Evolutionary conservation across 345 rosid genomes (phyloP), one percentile per base, ranked within the genome.

Genomic region (Bruguiera parviflora): DNA sequence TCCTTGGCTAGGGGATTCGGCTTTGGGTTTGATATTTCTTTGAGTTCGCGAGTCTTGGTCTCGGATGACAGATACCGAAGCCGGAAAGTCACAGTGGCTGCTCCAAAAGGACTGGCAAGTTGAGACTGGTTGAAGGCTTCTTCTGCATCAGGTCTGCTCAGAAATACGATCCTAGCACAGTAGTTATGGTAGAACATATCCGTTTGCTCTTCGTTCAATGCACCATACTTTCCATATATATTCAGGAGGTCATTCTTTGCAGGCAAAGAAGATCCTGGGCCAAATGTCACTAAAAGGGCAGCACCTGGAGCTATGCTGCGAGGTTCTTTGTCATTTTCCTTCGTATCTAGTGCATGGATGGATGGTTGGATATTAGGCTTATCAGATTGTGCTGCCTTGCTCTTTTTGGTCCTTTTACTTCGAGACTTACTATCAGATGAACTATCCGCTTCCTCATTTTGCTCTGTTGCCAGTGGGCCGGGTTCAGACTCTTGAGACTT

Each of bases 231-330:
- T 59, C 78, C 67, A 58, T 83, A 92, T 61, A 81, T 78, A 37
- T 70, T 64, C 49, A 87, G 69, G 3, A 90, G 85, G 13, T 85
- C 93, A 29, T 83, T 82, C 78, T 87, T 90, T 3, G 87, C 39
- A 46, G 96, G 96, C 74, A 92, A 69, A 61, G 74, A 37, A n/a
- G 88, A 80, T 68, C 87, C 88, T 2, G 91, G 89, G 63, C 82
- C 86, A 77, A 93, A 90, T 20, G 88, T 70, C 67, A 82, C 85
- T 43, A 70, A 71, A 37, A 89, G 87, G 56, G 83, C 75, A 66
- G 84, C 82, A 58, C 80, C 69, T 16, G 71, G 52, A 73, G 73
- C 64, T 61, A 70, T 70, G 66, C 28, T 77, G 53, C 58, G 72
- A 13, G 78, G 43, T 62, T 75, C 72, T 66, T 46, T 61, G 20